Evolutionary conservation across 495 filamentous ascomycete species (phyloP).

Genomic region (Aspergillus homomorphus): DNA sequence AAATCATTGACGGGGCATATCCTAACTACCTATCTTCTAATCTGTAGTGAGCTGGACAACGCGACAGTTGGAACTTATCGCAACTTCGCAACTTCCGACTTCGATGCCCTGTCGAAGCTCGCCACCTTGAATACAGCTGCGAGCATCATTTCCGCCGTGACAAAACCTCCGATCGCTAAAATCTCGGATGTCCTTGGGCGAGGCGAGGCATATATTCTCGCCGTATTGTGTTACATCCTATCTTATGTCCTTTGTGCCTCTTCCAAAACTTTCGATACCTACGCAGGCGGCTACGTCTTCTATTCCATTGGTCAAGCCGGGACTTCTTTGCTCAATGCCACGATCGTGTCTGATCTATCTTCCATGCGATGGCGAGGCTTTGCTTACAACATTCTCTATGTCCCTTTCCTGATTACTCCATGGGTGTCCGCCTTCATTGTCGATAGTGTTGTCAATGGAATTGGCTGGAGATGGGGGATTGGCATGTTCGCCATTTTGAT

Average conservation of each 20-base stretch:
- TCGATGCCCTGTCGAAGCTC: constrained; percentile 39
- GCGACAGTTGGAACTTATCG: constrained; percentile 46
- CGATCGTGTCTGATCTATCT: constrained; percentile 46
- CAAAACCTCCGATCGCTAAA: constrained; percentile 49
- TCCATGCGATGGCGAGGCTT: constrained; percentile 47
- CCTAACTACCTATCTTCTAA: not conserved
- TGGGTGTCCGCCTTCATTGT: constrained; percentile 46
- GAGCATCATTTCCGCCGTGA: constrained; percentile 43
- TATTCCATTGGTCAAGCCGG: constrained; percentile 46
- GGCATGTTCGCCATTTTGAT: constrained; percentile 50
- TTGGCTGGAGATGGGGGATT: constrained; percentile 52
- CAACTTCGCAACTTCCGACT: constrained; percentile 46
- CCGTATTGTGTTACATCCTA: constrained; percentile 43
- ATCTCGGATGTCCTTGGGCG: constrained; percentile 48
- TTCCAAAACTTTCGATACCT: constrained; percentile 39
- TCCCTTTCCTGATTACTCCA: constrained; percentile 45
- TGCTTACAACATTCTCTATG: constrained; percentile 42
- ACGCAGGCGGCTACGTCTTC: constrained; percentile 44
- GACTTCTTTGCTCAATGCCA: constrained; percentile 46
- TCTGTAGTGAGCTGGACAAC: constrained; percentile 41
- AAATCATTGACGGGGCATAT: not conserved
- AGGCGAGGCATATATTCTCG: constrained; percentile 42
- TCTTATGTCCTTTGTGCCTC: constrained; percentile 47
- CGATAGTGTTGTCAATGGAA: constrained; percentile 41
- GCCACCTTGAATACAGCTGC: constrained; percentile 42